These are phyloP conservation scores for Aspergillus jensenii DNA, from an alignment of 2,329 filamentous ascomycete species.

Conservation along the genomic window DNA sequence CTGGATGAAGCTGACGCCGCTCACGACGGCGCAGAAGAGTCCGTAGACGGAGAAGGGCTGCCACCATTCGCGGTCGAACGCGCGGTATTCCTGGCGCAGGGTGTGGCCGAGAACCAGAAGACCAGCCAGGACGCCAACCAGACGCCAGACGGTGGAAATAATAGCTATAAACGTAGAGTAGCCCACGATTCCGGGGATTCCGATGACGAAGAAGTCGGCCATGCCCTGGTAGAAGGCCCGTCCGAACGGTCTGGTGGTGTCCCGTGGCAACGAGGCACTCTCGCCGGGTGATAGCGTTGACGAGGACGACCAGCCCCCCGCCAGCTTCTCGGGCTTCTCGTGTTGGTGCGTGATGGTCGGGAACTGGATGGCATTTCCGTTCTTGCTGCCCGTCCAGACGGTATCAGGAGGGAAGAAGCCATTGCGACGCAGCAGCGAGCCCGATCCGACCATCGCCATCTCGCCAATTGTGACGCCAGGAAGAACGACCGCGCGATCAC, in stretches of 20 bases:
- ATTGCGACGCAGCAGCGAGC: constrained; percentile 51
- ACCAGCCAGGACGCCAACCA: not conserved
- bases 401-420: constrained; percentile 46
- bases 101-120: not conserved
- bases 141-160: not conserved
- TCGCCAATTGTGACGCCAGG: constrained; percentile 54
- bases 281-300: constrained; percentile 7
- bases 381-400: constrained; percentile 55
- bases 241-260: constrained; percentile 45
- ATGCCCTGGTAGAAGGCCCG: constrained; percentile 45
- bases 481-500: constrained; percentile 54
- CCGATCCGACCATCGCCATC: constrained; percentile 54
- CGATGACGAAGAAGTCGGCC: constrained; percentile 3
- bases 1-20: not conserved
- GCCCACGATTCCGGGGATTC: not conserved
- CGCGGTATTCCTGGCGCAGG: not conserved
- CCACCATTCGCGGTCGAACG: constrained; percentile 7
- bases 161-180: not conserved
- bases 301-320: not conserved
- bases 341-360: constrained; percentile 10
- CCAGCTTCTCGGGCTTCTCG: not conserved
- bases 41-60: constrained; percentile 7
- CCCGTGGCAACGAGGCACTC: constrained; percentile 16
- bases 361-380: constrained; percentile 52
- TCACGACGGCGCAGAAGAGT: not conserved